Percentiles rank a stretch among this genome's conserved stretches.
Evolutionary conservation across 495 filamentous ascomycete genomes (phyloP).

Genomic region (Letharia columbiana): DNA sequence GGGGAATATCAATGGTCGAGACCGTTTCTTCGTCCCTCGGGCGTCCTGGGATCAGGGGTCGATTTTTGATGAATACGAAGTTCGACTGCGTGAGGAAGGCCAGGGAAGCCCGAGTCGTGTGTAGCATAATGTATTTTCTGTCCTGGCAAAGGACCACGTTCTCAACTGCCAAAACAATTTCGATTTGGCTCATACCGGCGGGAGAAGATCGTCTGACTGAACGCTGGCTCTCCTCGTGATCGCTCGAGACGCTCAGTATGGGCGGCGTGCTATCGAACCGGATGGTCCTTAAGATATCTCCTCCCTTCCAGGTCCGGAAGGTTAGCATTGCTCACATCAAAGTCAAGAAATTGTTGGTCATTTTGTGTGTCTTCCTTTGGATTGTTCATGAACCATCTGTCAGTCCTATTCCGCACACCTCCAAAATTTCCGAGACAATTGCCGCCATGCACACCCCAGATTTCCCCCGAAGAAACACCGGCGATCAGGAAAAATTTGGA

Average conservation of each 20-base stretch:
- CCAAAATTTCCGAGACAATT: not conserved
- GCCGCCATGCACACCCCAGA: not conserved
- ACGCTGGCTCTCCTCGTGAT: not conserved
- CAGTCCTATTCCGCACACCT: not conserved
- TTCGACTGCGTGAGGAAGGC: not conserved
- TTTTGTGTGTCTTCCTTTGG: not conserved
- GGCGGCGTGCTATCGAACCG: not conserved
- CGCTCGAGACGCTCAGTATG: not conserved
- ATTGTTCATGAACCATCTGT: not conserved
- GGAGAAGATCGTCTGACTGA: not conserved
- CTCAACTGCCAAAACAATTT: not conserved
- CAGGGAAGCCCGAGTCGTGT: not conserved
- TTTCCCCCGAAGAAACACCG: not conserved
- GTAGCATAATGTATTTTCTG: not conserved
- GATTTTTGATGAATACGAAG: not conserved
- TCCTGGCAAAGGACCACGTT: not conserved
- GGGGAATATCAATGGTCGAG: not conserved
- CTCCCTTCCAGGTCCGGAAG: not conserved
- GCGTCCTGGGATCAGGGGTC: not conserved
- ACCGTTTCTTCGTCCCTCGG: not conserved
- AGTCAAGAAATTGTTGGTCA: not conserved
- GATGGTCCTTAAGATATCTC: not conserved
- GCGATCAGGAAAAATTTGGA: not conserved
- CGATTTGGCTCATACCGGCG: not conserved
- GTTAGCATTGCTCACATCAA: not conserved